Evolutionary conservation across 306 rosid genomes (phyloP).

Genomic region (Datisca glomerata): DNA sequence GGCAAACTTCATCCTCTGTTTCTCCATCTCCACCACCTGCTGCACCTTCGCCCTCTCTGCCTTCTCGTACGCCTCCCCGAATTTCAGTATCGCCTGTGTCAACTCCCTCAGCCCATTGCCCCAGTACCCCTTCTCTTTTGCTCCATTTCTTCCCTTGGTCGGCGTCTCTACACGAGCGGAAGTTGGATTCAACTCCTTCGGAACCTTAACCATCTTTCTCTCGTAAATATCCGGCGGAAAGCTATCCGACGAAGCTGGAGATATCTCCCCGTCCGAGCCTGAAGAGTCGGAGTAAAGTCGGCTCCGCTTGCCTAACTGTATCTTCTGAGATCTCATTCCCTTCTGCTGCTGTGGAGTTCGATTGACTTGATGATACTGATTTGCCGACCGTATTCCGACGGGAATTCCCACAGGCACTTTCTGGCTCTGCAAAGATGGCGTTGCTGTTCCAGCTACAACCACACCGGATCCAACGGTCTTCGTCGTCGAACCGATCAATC

Average conservation of each 20-base stretch:
- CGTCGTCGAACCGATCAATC: slow-evolving; percentile 57
- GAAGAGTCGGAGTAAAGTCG: slow-evolving; percentile 28
- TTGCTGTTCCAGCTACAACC: slow-evolving; percentile 9
- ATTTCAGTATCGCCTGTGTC: slow-evolving; percentile 70
- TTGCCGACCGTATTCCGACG: slow-evolving; percentile 34
- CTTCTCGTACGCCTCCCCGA: slow-evolving; percentile 89
- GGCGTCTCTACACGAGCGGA: slow-evolving; percentile 1
- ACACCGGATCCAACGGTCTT: slow-evolving; percentile 26
- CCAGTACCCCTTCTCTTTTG: slow-evolving; percentile 37
- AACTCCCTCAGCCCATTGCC: slow-evolving; percentile 68
- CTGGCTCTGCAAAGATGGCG: slow-evolving; percentile 19
- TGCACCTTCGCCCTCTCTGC: slow-evolving; percentile 78
- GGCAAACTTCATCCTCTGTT: slow-evolving; percentile 87
- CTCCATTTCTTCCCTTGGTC: slow-evolving; percentile 20
- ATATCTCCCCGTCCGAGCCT: slow-evolving; percentile 24
- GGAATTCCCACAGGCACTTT: slow-evolving; percentile 68
- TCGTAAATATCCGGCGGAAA: slow-evolving; percentile 34
- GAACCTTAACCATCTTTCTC: slow-evolving; percentile 39
- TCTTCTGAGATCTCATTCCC: slow-evolving; percentile 29
- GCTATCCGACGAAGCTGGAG: slow-evolving; percentile 64
- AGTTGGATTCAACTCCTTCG: slow-evolving; percentile 19
- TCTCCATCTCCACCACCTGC: slow-evolving; percentile 96
- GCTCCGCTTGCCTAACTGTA: slow-evolving; percentile 28
- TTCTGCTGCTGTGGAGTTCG: slow-evolving; percentile 19
- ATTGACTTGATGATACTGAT: slow-evolving; percentile 24